Conservation (phyloP, 176 grass and related monocot species). For the Carex parvula region DNA sequence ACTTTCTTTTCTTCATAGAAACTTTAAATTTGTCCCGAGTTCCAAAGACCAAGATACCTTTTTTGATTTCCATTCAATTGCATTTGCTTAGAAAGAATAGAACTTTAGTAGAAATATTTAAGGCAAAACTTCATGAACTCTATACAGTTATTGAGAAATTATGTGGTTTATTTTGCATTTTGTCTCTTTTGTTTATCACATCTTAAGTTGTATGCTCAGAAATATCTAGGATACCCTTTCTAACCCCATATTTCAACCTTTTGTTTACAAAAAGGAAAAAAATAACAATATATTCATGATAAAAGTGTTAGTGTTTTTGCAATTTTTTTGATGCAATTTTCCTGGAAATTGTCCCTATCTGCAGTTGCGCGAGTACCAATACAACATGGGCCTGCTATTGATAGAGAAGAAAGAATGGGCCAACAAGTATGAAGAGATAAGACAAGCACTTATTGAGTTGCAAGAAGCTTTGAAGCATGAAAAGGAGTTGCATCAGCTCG, state of each 20-base stretch:
- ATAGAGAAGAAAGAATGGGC: constrained; percentile 94
- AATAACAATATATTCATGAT: not conserved
- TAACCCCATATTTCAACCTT: not conserved
- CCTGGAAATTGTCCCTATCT: constrained; percentile 19
- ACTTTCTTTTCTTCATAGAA: not conserved
- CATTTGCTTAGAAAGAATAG: not conserved
- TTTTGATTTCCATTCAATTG: not conserved
- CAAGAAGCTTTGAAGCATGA: constrained; percentile 77
- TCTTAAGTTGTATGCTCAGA: not conserved
- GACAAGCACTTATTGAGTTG: constrained; percentile 46
- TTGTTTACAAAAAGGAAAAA: not conserved
- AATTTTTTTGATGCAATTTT: not conserved
- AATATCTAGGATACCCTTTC: not conserved
- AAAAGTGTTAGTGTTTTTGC: not conserved
- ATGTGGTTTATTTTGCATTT: not conserved
- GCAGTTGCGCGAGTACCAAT: constrained; percentile 87
- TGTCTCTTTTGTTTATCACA: not conserved
- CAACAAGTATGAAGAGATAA: constrained; percentile 62
- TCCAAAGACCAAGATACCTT: not conserved
- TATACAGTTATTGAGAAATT: not conserved
- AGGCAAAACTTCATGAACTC: not conserved
- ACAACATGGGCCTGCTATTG: constrained; percentile 88
- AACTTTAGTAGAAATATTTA: not conserved
- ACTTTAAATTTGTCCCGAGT: not conserved
- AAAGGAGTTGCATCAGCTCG: constrained; percentile 67